Evolutionary conservation across 495 filamentous ascomycete species (phyloP).

Genomic region (Daldinia grandis): DNA sequence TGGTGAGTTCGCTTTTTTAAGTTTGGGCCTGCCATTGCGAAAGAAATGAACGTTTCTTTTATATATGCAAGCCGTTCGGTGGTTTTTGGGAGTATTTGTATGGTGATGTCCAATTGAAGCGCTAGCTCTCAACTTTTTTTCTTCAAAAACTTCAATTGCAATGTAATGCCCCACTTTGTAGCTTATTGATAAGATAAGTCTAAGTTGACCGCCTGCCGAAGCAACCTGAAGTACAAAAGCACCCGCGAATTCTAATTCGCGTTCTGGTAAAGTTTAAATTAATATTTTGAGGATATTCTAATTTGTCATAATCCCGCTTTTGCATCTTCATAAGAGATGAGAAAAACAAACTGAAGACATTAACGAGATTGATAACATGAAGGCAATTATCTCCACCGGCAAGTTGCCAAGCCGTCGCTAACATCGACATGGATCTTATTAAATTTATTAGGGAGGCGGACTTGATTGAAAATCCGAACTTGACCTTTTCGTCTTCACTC

Average conservation of each 20-base stretch:
- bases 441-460: not conserved
- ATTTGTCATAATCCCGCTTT: not conserved
- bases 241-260: not conserved
- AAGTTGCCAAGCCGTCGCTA: not conserved
- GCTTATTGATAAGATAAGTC: constrained; percentile 27
- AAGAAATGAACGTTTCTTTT: not conserved
- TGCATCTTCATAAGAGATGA: not conserved
- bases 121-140: constrained; percentile 22
- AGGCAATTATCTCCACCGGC: not conserved
- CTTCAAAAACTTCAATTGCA: constrained; percentile 33
- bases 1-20: constrained; percentile 36
- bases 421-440: not conserved
- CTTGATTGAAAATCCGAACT: not conserved
- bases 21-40: constrained; percentile 28
- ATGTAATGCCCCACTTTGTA: constrained; percentile 16
- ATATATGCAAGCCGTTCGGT: too few relatives aligned
- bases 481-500: not conserved
- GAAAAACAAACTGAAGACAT: not conserved
- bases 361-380: not conserved
- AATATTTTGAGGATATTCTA: not conserved
- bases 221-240: not conserved
- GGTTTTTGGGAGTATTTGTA: not conserved
- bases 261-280: not conserved
- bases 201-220: constrained; percentile 12
- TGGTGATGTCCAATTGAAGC: not conserved